Base-by-base conservation (phyloP, 257 asterid genomes). In the Dorcoceras hygrometricum region DNA sequence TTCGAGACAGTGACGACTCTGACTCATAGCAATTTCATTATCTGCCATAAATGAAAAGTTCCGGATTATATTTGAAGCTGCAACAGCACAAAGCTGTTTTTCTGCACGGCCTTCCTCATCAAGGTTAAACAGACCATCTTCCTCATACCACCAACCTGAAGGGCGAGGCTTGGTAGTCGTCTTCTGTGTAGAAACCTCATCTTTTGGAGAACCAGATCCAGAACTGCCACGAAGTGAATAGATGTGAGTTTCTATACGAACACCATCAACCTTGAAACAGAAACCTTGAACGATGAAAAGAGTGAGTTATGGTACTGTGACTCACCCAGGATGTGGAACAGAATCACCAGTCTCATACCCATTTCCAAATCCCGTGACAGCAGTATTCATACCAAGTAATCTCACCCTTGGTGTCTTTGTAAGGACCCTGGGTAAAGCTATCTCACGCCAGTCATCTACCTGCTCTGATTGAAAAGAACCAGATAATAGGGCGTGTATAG, bases 381-480 rank as follows among this genome's bases (percentile, higher is more conserved):
- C 83, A 58, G 91, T 75, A 82, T 87, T 88, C 34, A 87, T 65
- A 68, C 96, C 97, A 59, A 88, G 83, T 65, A 67, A 57, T 78
- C 97, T 87, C 60, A 66, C 84, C 76, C 99, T 86, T 14, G 89
- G 93, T 53, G 82, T 71, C 81, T 90, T 88, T 29, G 86, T 75
- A 20, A 85, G 95, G 70, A 85, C 91, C 81, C 92, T 87, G 22
- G 99, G 96, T 53, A 94, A 76, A 65, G 95, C 86, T 71, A 94
- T 87, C 74, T 94, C 98, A 55, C 96, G 98, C 99, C 98, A 94
- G 63, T 94, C 99, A 83, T 94, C 98, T 48, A 94, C 88, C 97
- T 94, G 90, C 67, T 55, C 72, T 12, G 72, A 76, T 80, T 54
- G 57, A 54, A 68, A 68, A 57, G 62, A 61, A 5, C 55, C 26